phyloP scores from a whole-genome alignment of 352 stramenopile genomes.

The Halophytophthora batemanensis region DNA sequence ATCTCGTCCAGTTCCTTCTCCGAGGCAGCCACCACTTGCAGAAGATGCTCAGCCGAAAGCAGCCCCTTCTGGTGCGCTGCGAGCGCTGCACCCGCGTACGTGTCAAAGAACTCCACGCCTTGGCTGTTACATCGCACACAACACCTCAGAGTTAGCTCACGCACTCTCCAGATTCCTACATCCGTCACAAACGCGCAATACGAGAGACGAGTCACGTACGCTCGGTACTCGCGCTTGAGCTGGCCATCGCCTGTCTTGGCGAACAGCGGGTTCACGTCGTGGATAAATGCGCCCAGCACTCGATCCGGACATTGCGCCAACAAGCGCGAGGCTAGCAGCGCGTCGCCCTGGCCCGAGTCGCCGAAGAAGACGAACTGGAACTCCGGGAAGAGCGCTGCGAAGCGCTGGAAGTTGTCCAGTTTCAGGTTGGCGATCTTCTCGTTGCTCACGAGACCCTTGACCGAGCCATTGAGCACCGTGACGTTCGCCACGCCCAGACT shows the following conservation, averaged over 20 bases:
- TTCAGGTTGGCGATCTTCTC: constrained; percentile 83
- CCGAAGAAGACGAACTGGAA: constrained; percentile 88
- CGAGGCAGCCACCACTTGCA: constrained; percentile 33
- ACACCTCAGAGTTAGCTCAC: background rate
- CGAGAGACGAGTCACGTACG: constrained; percentile 34
- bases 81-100: constrained; percentile 61
- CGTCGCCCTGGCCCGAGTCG: constrained; percentile 78
- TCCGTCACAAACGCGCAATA: background rate
- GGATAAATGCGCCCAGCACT: constrained; percentile 76
- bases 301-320: constrained; percentile 51
- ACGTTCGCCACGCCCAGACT: constrained; percentile 71
- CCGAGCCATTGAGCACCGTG: constrained; percentile 76
- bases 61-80: constrained; percentile 56
- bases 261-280: constrained; percentile 65
- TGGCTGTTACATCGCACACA: constrained; percentile 26
- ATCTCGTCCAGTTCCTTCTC: constrained; percentile 49
- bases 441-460: constrained; percentile 77
- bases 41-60: constrained; percentile 47
- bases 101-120: constrained; percentile 73
- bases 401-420: constrained; percentile 79
- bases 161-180: no score
- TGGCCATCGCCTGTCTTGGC: constrained; percentile 61
- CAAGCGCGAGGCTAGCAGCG: constrained; percentile 62
- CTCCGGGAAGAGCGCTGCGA: constrained; percentile 75
- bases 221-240: constrained; percentile 48